Percentiles rank a stretch among this genome's conserved stretches.
Evolutionary conservation across 768 basidiomycete species (phyloP).

Genomic region (Russula foetens): DNA sequence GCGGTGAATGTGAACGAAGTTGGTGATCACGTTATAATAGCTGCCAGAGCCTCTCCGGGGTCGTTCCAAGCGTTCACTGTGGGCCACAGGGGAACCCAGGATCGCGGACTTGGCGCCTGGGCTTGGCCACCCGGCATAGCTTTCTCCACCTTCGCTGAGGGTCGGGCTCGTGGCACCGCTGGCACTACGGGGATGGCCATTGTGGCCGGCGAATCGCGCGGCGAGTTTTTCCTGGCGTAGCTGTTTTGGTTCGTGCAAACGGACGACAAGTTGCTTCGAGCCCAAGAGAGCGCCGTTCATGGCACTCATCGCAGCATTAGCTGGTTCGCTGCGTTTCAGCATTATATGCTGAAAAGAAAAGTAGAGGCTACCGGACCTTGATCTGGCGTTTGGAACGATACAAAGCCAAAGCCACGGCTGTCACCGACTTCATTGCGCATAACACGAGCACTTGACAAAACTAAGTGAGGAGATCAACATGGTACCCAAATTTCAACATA

Average conservation of each 20-base stretch:
- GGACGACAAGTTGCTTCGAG: conserved; percentile 72
- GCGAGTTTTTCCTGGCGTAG: conserved; percentile 85
- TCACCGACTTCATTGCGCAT: conserved; percentile 82
- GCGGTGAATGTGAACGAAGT: background rate
- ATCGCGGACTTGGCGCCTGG: conserved; percentile 48
- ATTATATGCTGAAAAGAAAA: conserved; percentile 4
- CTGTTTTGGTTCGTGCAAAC: conserved; percentile 87
- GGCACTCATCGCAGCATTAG: conserved; percentile 59
- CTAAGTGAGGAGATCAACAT: background rate
- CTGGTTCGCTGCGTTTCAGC: conserved; percentile 30
- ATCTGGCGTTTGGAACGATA: conserved; percentile 75
- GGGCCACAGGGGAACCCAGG: conserved; percentile 50
- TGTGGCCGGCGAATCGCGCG: conserved; percentile 65
- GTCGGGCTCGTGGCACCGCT: conserved; percentile 85
- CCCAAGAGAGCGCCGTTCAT: conserved; percentile 77
- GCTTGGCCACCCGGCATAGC: conserved; percentile 64
- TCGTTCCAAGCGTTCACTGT: conserved; percentile 50
- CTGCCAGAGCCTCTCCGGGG: conserved; percentile 75
- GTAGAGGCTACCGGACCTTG: conserved; percentile 41
- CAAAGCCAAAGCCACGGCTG: conserved; percentile 87
- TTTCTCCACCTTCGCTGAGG: conserved; percentile 74
- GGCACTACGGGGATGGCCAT: conserved; percentile 70
- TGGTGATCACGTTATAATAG: conserved; percentile 62
- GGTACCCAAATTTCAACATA: conserved; percentile 25
- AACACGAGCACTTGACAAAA: conserved; percentile 64